Conservation (phyloP, 225 moss, liverwort and hornwort genomes). For the Physcomitrium patens region DNA sequence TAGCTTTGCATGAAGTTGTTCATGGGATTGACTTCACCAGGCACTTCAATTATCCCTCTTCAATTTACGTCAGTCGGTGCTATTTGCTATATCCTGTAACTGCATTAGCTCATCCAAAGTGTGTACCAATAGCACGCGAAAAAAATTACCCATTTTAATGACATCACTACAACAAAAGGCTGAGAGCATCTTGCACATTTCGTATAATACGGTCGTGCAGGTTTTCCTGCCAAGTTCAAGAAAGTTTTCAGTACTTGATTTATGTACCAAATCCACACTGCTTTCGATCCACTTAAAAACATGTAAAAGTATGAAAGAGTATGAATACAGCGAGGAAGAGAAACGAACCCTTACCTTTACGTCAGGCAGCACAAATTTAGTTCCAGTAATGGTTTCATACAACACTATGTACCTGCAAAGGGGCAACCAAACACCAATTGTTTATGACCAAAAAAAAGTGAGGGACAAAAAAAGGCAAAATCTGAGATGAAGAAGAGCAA, state of each 20-base stretch:
- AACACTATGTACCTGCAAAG: conserved; percentile 57
- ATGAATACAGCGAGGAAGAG: neutral
- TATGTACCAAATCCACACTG: neutral
- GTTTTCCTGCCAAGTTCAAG: conserved; percentile 42
- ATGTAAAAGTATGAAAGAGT: too few species aligned
- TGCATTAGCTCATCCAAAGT: conserved; percentile 11
- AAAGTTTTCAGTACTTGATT: conserved; percentile 19
- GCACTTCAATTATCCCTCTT: neutral
- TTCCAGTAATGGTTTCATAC: conserved; percentile 67
- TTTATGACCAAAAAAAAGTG: neutral
- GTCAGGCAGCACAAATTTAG: conserved; percentile 46
- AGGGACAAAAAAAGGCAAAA: neutral
- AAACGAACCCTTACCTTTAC: conserved; percentile 37
- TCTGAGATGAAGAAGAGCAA: conserved; percentile 1
- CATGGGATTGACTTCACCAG: neutral
- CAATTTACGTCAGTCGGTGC: neutral
- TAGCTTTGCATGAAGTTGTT: neutral
- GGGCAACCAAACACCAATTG: neutral
- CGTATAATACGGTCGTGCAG: conserved; percentile 52
- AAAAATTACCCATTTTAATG: neutral
- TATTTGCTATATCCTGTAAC: conserved; percentile 11
- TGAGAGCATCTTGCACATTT: conserved; percentile 52
- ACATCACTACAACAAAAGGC: conserved; percentile 34
- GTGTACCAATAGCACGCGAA: conserved; percentile 4
- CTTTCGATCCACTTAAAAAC: neutral